Percentiles rank a stretch among this genome's conserved stretches.
Conservation (phyloP, 2,329 filamentous ascomycete species). For the Fusarium coffeatum region DNA sequence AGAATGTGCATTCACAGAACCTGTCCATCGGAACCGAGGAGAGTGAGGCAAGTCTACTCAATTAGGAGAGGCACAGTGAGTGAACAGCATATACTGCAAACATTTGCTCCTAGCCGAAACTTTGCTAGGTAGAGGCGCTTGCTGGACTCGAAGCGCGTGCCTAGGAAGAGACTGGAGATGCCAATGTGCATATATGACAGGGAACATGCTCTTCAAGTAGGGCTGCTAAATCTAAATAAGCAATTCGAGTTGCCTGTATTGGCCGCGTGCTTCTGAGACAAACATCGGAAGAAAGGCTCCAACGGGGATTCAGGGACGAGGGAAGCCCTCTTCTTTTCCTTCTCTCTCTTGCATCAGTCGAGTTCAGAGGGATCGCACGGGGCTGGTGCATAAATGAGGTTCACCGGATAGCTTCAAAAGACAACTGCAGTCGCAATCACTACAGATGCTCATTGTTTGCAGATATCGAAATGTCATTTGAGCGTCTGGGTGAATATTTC, state of each 20-base stretch:
- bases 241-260: slow-evolving; percentile 29
- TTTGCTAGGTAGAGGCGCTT: slow-evolving; percentile 39
- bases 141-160: slow-evolving; percentile 28
- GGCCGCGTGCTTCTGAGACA: slow-evolving; percentile 40
- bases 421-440: slow-evolving; percentile 3
- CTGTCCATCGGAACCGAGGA: slow-evolving; percentile 18
- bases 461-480: background rate
- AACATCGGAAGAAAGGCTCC: slow-evolving; percentile 27
- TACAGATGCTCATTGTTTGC: slow-evolving; percentile 2
- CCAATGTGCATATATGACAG: slow-evolving; percentile 26
- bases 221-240: slow-evolving; percentile 31
- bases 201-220: slow-evolving; percentile 30
- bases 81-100: slow-evolving; percentile 26
- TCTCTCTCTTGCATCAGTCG: slow-evolving; percentile 2
- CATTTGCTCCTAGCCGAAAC: slow-evolving; percentile 38
- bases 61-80: slow-evolving; percentile 26
- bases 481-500: slow-evolving; percentile 3
- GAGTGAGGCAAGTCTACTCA: slow-evolving; percentile 26
- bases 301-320: background rate
- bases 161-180: slow-evolving; percentile 13
- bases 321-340: background rate
- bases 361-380: background rate
- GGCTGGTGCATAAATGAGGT: background rate
- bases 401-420: background rate
- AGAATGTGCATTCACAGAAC: slow-evolving; percentile 16